Evolutionary conservation across 805 yeast genomes (phyloP), one percentile per base, ranked within the genome.

Genomic region (Teunomyces kruisii): DNA sequence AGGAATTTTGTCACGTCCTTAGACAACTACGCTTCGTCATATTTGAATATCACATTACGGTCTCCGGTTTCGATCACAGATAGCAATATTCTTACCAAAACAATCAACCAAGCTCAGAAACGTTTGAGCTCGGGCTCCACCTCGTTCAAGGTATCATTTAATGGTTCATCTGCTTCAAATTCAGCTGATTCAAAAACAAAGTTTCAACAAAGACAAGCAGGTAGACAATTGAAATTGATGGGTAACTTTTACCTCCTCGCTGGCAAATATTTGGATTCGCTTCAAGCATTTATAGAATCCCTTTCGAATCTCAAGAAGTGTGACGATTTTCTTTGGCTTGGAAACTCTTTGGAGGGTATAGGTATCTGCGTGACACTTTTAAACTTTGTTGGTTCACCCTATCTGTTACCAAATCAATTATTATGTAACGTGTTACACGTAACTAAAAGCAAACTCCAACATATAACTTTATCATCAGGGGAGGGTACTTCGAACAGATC

Each of bases 271-370:
- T 60, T 73, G 12, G 87, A 83, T 46, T 95, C 97, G 0, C 59
- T 91, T 43, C 70, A 74, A 17, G 81, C 82, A 47, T 84, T 90
- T 54, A 78, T 83, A n/a, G 96, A 90, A 32, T 83, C 97, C 0
- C 74, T 85, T 1, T 56, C 69, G 2, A 66, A 76, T 17, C 65
- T 89, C 43, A 81, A 80, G 48, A 72, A 78, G 9, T 72, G 83
- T 2, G 81, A 81, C 41, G 99, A 94, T 60, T 78, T 79, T 55
- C 67, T 94, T 7, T 94, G 98, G 98, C 72, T 88, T 10, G 98
- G 85, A 0, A 84, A 92, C 24, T 81, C 96, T 0, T 60, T 92
- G n/a, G 97, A 90, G 54, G 88, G 91, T 0, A 67, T 90, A 9
- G 86, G 85, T 0, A 80, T 88, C 1, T 79, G 87, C 47, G 61